phyloP scores from a whole-genome alignment of 1,139 yeast genomes.

The Taphrina deformans region DNA sequence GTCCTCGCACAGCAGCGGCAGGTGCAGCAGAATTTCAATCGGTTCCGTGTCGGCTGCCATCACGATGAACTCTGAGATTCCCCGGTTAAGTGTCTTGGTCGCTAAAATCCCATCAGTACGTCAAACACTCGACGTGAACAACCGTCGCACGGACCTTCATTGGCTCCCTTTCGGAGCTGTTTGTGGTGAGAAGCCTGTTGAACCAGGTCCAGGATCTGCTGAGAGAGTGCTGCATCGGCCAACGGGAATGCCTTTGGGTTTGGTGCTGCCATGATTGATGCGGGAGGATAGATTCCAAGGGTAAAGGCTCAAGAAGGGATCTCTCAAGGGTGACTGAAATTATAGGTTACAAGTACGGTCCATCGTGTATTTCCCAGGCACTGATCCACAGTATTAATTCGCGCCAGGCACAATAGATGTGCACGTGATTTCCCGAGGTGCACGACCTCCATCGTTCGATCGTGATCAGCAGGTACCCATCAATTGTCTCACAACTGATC shows the following conservation, averaged over 20 bases:
- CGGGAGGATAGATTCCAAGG: not conserved
- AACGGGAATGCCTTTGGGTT: slow-evolving; percentile 81
- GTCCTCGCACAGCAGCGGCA: slow-evolving; percentile 97
- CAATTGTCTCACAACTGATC: too few species aligned
- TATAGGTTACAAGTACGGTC: not conserved
- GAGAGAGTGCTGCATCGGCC: slow-evolving; percentile 92
- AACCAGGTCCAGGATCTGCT: slow-evolving; percentile 95
- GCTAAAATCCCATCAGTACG: slow-evolving; percentile 49
- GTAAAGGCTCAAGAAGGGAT: not conserved
- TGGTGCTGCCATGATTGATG: slow-evolving; percentile 43
- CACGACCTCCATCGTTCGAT: too few species aligned
- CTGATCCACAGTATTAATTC: not conserved
- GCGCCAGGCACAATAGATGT: not conserved
- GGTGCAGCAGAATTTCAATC: slow-evolving; percentile 94
- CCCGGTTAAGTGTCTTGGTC: slow-evolving; percentile 98
- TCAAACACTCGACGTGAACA: not conserved
- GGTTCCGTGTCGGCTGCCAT: slow-evolving; percentile 99
- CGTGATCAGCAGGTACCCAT: too few species aligned
- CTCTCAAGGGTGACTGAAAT: not conserved
- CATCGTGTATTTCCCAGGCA: too few species aligned
- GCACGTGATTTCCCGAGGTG: not conserved
- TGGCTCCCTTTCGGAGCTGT: slow-evolving; percentile 99
- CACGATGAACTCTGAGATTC: slow-evolving; percentile 98
- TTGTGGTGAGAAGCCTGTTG: slow-evolving; percentile 98
- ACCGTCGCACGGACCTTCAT: slow-evolving; percentile 53